These are phyloP conservation scores for Lepidium aucheri DNA, from an alignment of 345 rosid genomes.

Conservation along the genomic window DNA sequence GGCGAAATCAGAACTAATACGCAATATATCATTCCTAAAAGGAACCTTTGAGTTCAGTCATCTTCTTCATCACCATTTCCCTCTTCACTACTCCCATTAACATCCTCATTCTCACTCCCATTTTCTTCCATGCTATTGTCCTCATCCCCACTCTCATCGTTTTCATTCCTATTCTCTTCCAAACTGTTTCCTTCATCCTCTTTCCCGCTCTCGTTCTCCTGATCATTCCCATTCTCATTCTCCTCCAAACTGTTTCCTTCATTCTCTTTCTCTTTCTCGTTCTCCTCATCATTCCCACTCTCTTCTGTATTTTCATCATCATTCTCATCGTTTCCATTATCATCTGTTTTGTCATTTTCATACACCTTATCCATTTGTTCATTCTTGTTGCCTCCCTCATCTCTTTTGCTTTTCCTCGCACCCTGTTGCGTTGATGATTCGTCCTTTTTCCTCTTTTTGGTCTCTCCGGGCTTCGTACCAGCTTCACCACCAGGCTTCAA, in stretches of 20 bases:
- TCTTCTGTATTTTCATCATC: neutral
- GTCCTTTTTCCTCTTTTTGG: conserved; percentile 42
- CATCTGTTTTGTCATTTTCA: neutral
- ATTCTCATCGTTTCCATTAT: neutral
- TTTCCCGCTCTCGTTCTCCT: neutral
- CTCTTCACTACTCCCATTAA: neutral
- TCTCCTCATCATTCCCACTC: conserved; percentile 7
- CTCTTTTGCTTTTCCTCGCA: conserved; percentile 28
- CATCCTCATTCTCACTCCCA: neutral
- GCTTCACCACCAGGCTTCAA: neutral
- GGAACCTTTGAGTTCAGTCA: neutral
- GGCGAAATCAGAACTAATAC: too few relatives aligned
- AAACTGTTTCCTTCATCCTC: neutral
- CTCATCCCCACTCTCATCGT: neutral
- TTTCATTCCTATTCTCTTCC: neutral
- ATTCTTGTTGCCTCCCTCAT: neutral
- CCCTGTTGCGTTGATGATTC: conserved; percentile 24
- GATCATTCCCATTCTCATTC: neutral
- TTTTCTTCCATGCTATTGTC: neutral
- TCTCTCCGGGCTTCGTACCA: conserved; percentile 33
- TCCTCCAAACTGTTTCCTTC: neutral
- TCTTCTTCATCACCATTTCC: conserved; percentile 6
- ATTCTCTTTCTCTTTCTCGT: neutral
- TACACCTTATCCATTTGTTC: neutral
- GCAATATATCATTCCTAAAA: neutral